These are phyloP conservation scores for Penicillium malachiteum DNA, from an alignment of 495 filamentous ascomycete species.

Conservation along the genomic window DNA sequence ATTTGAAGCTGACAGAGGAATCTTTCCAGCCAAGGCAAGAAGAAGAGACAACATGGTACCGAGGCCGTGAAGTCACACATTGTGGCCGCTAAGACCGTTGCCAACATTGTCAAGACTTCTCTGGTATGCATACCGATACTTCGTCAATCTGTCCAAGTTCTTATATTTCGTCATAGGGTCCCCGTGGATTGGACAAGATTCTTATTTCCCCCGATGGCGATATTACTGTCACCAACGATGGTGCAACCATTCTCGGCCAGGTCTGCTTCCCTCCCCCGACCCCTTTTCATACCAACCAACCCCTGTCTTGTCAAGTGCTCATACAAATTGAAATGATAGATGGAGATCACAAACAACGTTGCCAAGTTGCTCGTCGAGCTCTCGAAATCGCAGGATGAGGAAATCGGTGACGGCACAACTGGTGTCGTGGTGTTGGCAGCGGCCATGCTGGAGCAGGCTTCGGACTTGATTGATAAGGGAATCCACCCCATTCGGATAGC, in stretches of 20 bases:
- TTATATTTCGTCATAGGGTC: slow-evolving; percentile 57
- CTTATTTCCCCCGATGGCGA: slow-evolving; percentile 98
- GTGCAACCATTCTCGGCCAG: slow-evolving; percentile 92
- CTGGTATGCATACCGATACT: slow-evolving; percentile 47
- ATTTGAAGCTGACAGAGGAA: slow-evolving; percentile 18
- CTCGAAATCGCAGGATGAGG: slow-evolving; percentile 98
- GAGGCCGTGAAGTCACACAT: slow-evolving; percentile 98
- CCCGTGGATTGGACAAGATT: slow-evolving; percentile 97
- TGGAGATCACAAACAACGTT: slow-evolving; percentile 99
- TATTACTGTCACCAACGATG: slow-evolving; percentile 99
- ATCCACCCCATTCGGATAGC: slow-evolving; percentile 98
- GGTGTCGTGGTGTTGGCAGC: slow-evolving; percentile 97
- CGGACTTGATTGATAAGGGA: slow-evolving; percentile 98
- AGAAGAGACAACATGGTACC: slow-evolving; percentile 93
- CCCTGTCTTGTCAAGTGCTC: slow-evolving; percentile 10
- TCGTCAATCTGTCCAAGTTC: slow-evolving; percentile 2
- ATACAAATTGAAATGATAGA: slow-evolving; percentile 45
- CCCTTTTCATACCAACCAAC: slow-evolving; percentile 8
- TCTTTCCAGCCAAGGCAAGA: slow-evolving; percentile 81
- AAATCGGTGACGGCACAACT: slow-evolving; percentile 98
- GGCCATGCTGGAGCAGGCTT: slow-evolving; percentile 93
- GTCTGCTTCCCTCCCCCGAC: slow-evolving; percentile 34
- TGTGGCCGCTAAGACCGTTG: slow-evolving; percentile 90
- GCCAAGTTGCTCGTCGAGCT: slow-evolving; percentile 95
- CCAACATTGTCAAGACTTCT: slow-evolving; percentile 96